Base-by-base conservation (phyloP, 352 stramenopile species). In the Aphanomyces astaci region DNA sequence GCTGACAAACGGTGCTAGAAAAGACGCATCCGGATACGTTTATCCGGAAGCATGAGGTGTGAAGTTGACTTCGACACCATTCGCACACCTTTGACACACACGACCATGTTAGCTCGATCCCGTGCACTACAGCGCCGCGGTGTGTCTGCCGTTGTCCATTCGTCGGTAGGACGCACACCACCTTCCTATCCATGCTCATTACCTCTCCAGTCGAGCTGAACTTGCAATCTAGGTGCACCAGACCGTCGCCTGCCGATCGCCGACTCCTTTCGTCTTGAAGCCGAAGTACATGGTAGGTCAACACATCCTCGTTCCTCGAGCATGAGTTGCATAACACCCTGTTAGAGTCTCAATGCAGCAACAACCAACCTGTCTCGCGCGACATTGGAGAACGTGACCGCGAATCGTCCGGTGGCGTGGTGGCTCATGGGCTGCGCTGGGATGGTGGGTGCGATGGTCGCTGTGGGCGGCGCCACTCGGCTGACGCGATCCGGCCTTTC, bases 401-500 rank as follows among this genome's bases (percentile, higher is more conserved):
- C 82, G 2, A 94, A 94, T 76, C 92, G 87, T 10, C 80, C 89
- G 10, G 67, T 98, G 2, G 95, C 82, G 13, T 97, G 92, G 74
- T 99, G 96, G 96, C 87, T 99, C 31, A 88, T 99, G 27, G 90
- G 89, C 36, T 97, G 91, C n/a, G 95, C 90, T 4, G 90, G 80
- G 2, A 75, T 98, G 32, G 96, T 99, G 0, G 90, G 96, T 22
- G 89, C 90, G 27, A 99, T 99, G 95, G 97, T 99, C 48, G 95
- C 96, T 10, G 86, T 99, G 10, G 97, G 97, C 22, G 97, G 97
- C 54, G 86, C 98, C 4, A 99, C 97, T 7, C 90, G 97, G 22
- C 79, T 99, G 27, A 99, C 97, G 19, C 89, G 97, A 57, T 98
- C 92, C 15, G 97, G 97, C 4, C 78, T 99, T 24, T 98, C 88